These are phyloP conservation scores for Talaromyces sp. DNA, from an alignment of 2,329 filamentous ascomycete species.

Conservation along the genomic window DNA sequence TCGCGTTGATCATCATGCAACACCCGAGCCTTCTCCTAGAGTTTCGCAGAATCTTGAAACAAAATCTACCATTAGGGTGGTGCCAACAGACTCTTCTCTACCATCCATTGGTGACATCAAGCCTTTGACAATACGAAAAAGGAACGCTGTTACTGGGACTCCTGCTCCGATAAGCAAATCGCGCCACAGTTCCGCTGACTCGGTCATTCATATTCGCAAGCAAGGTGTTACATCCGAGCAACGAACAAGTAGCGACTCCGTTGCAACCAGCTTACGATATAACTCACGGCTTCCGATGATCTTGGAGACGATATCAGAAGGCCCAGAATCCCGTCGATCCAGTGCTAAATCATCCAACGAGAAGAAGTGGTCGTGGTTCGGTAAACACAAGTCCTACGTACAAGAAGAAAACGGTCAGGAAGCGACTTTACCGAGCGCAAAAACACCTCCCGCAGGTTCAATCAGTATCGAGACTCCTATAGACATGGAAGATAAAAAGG, in stretches of 20 bases:
- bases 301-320: conserved; percentile 46
- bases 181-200: conserved; percentile 18
- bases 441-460: conserved; percentile 27
- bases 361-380: conserved; percentile 49
- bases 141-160: conserved; percentile 21
- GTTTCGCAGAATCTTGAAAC: conserved; percentile 22
- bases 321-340: conserved; percentile 33
- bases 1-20: conserved; percentile 12
- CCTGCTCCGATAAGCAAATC: conserved; percentile 20
- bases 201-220: conserved; percentile 16
- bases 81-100: conserved; percentile 49
- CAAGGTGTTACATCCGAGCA: conserved; percentile 16
- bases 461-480: conserved; percentile 20
- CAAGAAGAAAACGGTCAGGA: conserved; percentile 26
- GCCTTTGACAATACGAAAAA: conserved; percentile 57
- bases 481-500: conserved; percentile 13
- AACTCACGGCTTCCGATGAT: conserved; percentile 29
- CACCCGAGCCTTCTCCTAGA: conserved; percentile 14
- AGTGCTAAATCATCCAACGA: conserved; percentile 22
- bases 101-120: conserved; percentile 45
- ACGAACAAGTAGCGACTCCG: conserved; percentile 20
- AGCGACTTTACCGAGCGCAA: conserved; percentile 26
- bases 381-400: conserved; percentile 32
- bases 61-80: conserved; percentile 55
- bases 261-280: conserved; percentile 23